Percentiles rank a stretch among this genome's conserved stretches.
phyloP scores from a whole-genome alignment of 2,329 filamentous ascomycete species.

The Neopestalotiopsis rosae region DNA sequence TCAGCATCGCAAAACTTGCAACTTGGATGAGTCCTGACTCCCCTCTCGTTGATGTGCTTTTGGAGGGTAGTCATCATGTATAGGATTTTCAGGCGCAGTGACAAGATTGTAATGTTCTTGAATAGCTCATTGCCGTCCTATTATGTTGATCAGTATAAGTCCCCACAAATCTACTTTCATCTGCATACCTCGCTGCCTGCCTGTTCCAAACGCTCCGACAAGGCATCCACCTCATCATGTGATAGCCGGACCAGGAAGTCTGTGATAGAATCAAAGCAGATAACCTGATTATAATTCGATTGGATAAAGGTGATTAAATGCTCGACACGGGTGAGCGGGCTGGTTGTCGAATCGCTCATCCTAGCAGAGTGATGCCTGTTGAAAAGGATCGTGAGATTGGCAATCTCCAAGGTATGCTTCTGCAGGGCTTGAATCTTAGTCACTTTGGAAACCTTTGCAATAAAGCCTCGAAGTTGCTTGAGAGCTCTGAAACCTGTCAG shows the following conservation, averaged over 20 bases:
- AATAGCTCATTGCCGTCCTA: constrained; percentile 15
- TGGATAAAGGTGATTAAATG: constrained; percentile 44
- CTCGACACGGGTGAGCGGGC: constrained; percentile 19
- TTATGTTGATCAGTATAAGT: not conserved
- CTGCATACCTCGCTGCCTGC: constrained; percentile 35
- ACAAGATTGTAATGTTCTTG: constrained; percentile 15
- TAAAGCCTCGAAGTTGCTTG: constrained; percentile 22
- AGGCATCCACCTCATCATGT: constrained; percentile 43
- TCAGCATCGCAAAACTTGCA: constrained; percentile 15
- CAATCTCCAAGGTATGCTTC: constrained; percentile 21
- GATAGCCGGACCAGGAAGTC: constrained; percentile 48
- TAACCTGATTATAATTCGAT: constrained; percentile 40
- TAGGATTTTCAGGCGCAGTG: constrained; percentile 17
- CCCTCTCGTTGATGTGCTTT: not conserved
- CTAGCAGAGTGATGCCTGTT: constrained; percentile 2
- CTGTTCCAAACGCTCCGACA: constrained; percentile 36
- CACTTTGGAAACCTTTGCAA: constrained; percentile 23
- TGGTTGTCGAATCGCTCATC: not conserved
- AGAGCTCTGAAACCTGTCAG: constrained; percentile 22
- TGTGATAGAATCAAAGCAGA: constrained; percentile 55
- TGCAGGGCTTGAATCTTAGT: constrained; percentile 18
- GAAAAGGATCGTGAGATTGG: constrained; percentile 22
- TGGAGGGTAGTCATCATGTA: constrained; percentile 18
- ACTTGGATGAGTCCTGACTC: not conserved
- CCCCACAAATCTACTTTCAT: not conserved